Percentiles rank a stretch among this genome's conserved stretches.
These are phyloP conservation scores for Drosera spatulata DNA, from an alignment of 179 eudicot species.

Conservation along the genomic window DNA sequence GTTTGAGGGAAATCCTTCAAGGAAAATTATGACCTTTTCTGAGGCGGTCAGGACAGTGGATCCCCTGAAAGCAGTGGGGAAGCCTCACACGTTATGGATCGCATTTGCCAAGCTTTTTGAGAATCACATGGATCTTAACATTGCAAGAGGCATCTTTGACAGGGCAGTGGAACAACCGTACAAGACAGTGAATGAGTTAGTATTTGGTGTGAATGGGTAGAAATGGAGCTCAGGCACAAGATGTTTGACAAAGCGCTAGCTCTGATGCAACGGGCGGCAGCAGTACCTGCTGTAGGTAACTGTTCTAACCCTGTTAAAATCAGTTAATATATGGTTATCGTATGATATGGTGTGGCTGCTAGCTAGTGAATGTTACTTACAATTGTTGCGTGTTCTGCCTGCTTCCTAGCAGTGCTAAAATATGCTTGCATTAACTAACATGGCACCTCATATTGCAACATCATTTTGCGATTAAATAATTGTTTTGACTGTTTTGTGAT, in stretches of 20 bases:
- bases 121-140: constrained; percentile 58
- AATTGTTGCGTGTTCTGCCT: too few species aligned
- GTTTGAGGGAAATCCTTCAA: constrained; percentile 83
- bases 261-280: constrained; percentile 92
- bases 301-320: not conserved
- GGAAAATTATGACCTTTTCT: constrained; percentile 74
- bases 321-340: too few species aligned
- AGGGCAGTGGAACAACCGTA: constrained; percentile 90
- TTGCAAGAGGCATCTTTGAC: constrained; percentile 86
- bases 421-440: too few species aligned
- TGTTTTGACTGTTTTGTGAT: too few species aligned
- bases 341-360: too few species aligned
- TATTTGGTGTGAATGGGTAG: constrained; percentile 98
- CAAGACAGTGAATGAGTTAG: constrained; percentile 82
- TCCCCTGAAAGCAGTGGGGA: constrained; percentile 90
- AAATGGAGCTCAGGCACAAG: constrained; percentile 85
- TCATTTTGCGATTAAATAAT: too few species aligned
- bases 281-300: constrained; percentile 94
- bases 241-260: constrained; percentile 75
- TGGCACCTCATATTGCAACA: too few species aligned
- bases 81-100: too few species aligned
- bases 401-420: too few species aligned
- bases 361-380: too few species aligned
- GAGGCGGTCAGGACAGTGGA: constrained; percentile 96
- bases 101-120: constrained; percentile 90